A percentile compares a stretch with the other conserved stretches of the same genome.
phyloP scores from a whole-genome alignment of 208 protist genomes.

The Acanthamoeba castellanii region DNA sequence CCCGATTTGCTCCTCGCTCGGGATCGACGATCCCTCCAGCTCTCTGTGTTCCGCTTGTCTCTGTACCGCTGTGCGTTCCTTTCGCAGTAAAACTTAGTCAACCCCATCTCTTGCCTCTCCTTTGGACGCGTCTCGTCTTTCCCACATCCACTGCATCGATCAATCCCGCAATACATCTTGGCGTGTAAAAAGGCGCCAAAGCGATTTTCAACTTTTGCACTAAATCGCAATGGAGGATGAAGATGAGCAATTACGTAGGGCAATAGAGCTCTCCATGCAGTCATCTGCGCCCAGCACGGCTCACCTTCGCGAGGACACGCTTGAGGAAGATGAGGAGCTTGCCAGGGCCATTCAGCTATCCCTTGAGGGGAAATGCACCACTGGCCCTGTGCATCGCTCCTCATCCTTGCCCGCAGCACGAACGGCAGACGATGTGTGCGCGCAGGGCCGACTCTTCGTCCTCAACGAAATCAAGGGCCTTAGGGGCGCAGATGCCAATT shows the following conservation, averaged over 20 bases:
- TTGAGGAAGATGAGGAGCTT: background rate
- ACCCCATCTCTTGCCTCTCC: no score
- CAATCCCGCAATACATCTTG: no score
- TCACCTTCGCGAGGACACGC: background rate
- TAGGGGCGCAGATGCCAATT: background rate
- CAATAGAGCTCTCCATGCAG: background rate
- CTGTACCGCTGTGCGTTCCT: no score
- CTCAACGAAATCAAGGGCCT: slow-evolving; percentile 6
- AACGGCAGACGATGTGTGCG: background rate
- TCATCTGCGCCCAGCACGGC: background rate
- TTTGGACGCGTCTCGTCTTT: no score
- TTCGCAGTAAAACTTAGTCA: no score
- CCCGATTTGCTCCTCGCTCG: no score
- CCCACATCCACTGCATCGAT: no score
- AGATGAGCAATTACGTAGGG: background rate
- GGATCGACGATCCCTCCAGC: no score
- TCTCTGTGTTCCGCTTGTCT: no score
- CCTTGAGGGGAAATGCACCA: background rate
- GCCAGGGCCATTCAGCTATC: background rate
- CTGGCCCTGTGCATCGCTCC: background rate
- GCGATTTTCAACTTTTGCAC: no score
- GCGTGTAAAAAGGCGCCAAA: no score
- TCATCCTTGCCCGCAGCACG: background rate
- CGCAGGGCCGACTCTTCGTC: background rate
- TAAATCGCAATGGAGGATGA: background rate